phyloP scores from a whole-genome alignment of 495 filamentous ascomycete genomes.

The Neurospora sp. region DNA sequence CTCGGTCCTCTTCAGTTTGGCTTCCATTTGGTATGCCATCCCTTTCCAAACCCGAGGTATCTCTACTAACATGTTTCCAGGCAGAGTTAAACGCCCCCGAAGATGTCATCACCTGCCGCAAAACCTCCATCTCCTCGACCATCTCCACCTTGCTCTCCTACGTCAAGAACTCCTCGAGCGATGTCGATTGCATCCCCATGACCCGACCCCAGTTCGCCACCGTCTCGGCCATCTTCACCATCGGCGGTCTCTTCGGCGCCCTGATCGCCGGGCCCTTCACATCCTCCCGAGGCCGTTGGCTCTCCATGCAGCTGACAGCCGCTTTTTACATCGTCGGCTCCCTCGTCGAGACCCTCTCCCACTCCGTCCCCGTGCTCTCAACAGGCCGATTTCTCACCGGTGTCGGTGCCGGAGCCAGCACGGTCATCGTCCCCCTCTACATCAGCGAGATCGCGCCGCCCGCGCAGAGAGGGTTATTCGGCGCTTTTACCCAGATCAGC shows the following conservation, averaged over 20 bases:
- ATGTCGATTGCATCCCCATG: slow-evolving; percentile 80
- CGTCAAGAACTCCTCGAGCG: slow-evolving; percentile 19
- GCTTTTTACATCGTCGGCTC: slow-evolving; percentile 70
- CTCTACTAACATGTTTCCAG: slow-evolving; percentile 36
- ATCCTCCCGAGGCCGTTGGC: slow-evolving; percentile 59
- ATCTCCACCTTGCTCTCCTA: slow-evolving; percentile 20
- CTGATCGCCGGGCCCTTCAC: slow-evolving; percentile 65
- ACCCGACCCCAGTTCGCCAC: slow-evolving; percentile 62
- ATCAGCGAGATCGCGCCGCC: slow-evolving; percentile 85
- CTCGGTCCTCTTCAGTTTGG: slow-evolving; percentile 87
- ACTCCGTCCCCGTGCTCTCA: slow-evolving; percentile 54
- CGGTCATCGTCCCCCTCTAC: slow-evolving; percentile 93
- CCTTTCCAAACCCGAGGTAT: neutral
- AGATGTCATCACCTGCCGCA: slow-evolving; percentile 74
- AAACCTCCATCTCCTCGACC: slow-evolving; percentile 43
- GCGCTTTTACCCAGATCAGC: slow-evolving; percentile 84
- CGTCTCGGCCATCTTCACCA: slow-evolving; percentile 81
- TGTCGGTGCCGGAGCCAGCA: slow-evolving; percentile 72
- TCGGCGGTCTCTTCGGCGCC: slow-evolving; percentile 80
- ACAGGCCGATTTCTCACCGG: slow-evolving; percentile 73
- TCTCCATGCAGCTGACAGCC: slow-evolving; percentile 61
- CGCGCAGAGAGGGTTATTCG: slow-evolving; percentile 70
- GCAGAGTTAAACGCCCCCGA: slow-evolving; percentile 92
- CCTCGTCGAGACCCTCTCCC: slow-evolving; percentile 57
- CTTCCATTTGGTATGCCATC: slow-evolving; percentile 66